Percentiles rank a stretch among this genome's conserved stretches.
These are phyloP conservation scores for Triticum aestivum DNA, from an alignment of 176 grass and related monocot species.

Conservation along the genomic window DNA sequence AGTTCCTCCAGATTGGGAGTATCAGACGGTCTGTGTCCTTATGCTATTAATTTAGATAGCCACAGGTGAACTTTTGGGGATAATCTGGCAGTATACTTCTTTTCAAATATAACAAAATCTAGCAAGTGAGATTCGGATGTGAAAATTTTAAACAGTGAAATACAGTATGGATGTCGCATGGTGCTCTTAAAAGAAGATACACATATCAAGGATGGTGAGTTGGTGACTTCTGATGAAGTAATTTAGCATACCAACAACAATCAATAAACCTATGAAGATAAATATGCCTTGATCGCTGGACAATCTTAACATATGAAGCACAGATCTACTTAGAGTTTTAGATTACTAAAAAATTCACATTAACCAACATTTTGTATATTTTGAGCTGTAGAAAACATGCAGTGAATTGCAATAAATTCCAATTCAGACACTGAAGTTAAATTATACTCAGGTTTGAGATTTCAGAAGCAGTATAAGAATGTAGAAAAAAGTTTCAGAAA, in stretches of 20 bases:
- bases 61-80: constrained; percentile 1
- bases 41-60: neutral
- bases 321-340: constrained; percentile 14
- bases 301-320: neutral
- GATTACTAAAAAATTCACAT: constrained; percentile 13
- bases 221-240: neutral
- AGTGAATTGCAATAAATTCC: neutral
- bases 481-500: neutral
- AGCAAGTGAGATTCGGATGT: constrained; percentile 1
- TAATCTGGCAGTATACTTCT: constrained; percentile 4
- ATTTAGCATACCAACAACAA: constrained; percentile 8
- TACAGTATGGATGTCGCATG: neutral
- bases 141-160: constrained; percentile 7
- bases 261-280: neutral
- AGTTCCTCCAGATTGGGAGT: constrained; percentile 5
- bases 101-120: constrained; percentile 1
- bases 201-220: neutral
- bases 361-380: neutral
- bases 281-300: constrained; percentile 7
- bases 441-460: neutral
- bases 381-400: constrained; percentile 21
- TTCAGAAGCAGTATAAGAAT: constrained; percentile 3
- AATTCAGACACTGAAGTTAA: neutral
- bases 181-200: neutral
- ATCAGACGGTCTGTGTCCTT: constrained; percentile 14